Base-by-base conservation (phyloP, 75 land plant genomes). In the Larix kaempferi region DNA sequence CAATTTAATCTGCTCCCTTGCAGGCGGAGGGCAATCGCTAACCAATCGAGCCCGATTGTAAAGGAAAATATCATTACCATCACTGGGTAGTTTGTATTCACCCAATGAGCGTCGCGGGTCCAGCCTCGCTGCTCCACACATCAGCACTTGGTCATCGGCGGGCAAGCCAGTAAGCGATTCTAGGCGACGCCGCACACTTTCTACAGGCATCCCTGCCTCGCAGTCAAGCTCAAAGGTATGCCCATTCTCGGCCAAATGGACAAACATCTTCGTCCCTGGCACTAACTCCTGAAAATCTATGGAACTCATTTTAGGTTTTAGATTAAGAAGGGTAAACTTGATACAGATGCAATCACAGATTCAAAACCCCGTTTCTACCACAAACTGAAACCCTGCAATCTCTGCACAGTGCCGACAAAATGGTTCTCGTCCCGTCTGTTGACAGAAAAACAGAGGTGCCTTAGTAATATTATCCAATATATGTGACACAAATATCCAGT, bases 181-280 rank as follows among this genome's bases (percentile, higher is more conserved):
- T 52, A 98, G 73, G 37, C 66, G 84, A 16, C 76, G 80, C 80
- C 89, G 92, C 22, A 98, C 85, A 0, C 77, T 75, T 63, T 89
- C 94, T 3, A 98, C 94, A 19, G 71, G 74, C 10, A 90, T 89
- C 60, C 78, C 78, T 13, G 80, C 87, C 61, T 87, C 86, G 59
- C 98, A 93, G 14, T 91, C 95, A 59, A 95, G 76, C 81, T 90
- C 91, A 72, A 89, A 81, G 29, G 92, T 91, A 67, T 83, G 92
- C 22, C 99, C 99, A 72, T 90, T 95, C 80, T 98, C 98, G 1
- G 99, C 94, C 55, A 95, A 86, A 78, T 93, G 88, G 59, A 98
- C 91, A 75, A 91, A 61, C 60, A 98, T 86, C 88, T 88, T 94
- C 67, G 88, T 83, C 26, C 12, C 54, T 11, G 54, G 54, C 54